A percentile compares a stretch with the other conserved stretches of the same genome.
Evolutionary conservation across 129 eudicot species (phyloP).

Genomic region (Escallonia rubra): DNA sequence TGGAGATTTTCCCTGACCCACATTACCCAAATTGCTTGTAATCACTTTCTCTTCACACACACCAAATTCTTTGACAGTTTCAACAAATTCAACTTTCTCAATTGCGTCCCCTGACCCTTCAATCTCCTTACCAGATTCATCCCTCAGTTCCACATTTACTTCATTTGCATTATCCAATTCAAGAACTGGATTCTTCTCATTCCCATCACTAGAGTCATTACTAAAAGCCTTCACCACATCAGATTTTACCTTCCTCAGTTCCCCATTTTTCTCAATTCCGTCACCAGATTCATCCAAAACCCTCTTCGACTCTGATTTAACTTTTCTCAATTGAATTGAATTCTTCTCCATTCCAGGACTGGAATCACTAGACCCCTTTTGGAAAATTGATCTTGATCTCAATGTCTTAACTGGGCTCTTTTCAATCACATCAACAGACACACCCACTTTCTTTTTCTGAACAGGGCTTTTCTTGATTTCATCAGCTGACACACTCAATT

Average conservation of each 20-base stretch:
- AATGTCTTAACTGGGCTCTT: neutral
- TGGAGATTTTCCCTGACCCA: conserved; percentile 13
- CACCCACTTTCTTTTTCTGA: conserved; percentile 22
- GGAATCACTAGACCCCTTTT: conserved; percentile 15
- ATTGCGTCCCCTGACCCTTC: conserved; percentile 5
- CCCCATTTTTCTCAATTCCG: conserved; percentile 14
- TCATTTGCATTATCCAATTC: conserved; percentile 17
- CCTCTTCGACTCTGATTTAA: conserved; percentile 26
- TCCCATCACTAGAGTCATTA: conserved; percentile 5
- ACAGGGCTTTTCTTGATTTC: conserved; percentile 29
- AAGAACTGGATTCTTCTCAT: conserved; percentile 9
- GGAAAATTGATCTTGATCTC: neutral
- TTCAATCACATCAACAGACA: conserved; percentile 7
- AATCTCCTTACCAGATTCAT: conserved; percentile 6
- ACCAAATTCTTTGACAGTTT: conserved; percentile 27
- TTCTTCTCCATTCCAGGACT: conserved; percentile 26
- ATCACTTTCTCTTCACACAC: conserved; percentile 49
- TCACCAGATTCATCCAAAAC: conserved; percentile 9
- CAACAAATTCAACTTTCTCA: conserved; percentile 31
- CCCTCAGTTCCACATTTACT: conserved; percentile 12
- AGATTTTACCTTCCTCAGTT: conserved; percentile 18
- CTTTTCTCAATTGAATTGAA: conserved; percentile 27
- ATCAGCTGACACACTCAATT: conserved; percentile 39
- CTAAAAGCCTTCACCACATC: conserved; percentile 5
- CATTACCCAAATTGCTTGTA: conserved; percentile 18